A percentile compares a stretch with the other conserved stretches of the same genome.
Evolutionary conservation across 495 filamentous ascomycete species (phyloP).

Genomic region (Penicillium cataractarum): DNA sequence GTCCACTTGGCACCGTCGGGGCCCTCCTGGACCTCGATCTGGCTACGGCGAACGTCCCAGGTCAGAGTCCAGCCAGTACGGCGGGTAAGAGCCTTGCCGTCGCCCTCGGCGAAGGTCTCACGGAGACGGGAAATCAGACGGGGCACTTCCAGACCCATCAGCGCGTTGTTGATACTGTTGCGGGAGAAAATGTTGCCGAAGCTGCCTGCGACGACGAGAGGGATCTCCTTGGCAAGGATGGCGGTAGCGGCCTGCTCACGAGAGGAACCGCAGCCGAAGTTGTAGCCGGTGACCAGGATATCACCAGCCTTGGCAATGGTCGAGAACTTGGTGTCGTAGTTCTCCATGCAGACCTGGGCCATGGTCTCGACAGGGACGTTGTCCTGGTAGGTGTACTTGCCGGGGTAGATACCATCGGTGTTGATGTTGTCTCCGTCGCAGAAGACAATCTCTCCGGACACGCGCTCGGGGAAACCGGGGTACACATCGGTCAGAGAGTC

Average conservation of each 20-base stretch:
- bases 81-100: conserved; percentile 64
- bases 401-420: conserved; percentile 78
- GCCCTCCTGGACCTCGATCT: conserved; percentile 72
- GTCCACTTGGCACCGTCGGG: conserved; percentile 65
- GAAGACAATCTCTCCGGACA: conserved; percentile 58
- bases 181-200: conserved; percentile 89
- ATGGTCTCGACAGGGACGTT: conserved; percentile 74
- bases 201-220: conserved; percentile 80
- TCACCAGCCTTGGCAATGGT: conserved; percentile 64
- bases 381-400: conserved; percentile 90
- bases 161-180: conserved; percentile 91
- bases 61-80: conserved; percentile 86
- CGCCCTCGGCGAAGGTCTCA: conserved; percentile 55
- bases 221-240: conserved; percentile 82
- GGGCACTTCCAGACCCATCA: conserved; percentile 84
- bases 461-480: conserved; percentile 55
- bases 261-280: conserved; percentile 84
- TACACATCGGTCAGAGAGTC: conserved; percentile 47
- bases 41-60: conserved; percentile 80
- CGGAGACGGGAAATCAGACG: conserved; percentile 70
- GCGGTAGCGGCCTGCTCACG: conserved; percentile 91
- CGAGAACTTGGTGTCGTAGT: conserved; percentile 79
- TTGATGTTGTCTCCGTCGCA: conserved; percentile 57
- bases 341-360: conserved; percentile 89
- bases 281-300: conserved; percentile 84